Evolutionary conservation across 2,329 filamentous ascomycete genomes (phyloP).

Genomic region (Helicocarpus griseus): DNA sequence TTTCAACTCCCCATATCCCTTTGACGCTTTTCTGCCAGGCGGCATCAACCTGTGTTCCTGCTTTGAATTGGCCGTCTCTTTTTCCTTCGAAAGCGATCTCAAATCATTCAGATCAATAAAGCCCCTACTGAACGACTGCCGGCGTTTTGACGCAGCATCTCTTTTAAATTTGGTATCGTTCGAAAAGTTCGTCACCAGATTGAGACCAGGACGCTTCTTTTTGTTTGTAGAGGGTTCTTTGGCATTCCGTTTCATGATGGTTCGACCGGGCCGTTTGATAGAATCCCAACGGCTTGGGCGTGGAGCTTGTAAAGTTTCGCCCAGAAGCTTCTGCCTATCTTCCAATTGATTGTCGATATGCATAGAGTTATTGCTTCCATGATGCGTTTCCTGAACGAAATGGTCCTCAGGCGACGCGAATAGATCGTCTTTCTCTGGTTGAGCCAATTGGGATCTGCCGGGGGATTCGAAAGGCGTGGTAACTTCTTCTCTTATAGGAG

Average conservation of each 20-base stretch:
- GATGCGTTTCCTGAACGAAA: slow-evolving; percentile 12
- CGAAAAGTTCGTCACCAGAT: slow-evolving; percentile 35
- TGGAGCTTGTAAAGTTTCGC: not conserved
- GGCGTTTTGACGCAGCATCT: slow-evolving; percentile 2
- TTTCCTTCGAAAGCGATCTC: slow-evolving; percentile 24
- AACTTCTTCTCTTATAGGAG: slow-evolving; percentile 34
- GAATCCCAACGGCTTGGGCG: slow-evolving; percentile 1
- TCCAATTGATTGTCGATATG: not conserved
- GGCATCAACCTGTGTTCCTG: slow-evolving; percentile 16
- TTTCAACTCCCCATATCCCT: slow-evolving; percentile 16
- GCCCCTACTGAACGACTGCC: not conserved
- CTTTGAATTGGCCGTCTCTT: slow-evolving; percentile 17
- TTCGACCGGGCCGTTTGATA: not conserved
- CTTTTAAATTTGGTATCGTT: slow-evolving; percentile 10
- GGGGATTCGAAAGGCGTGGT: slow-evolving; percentile 28
- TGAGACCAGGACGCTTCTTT: slow-evolving; percentile 29
- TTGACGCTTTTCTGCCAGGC: slow-evolving; percentile 12
- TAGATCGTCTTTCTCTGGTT: slow-evolving; percentile 20
- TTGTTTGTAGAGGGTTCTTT: slow-evolving; percentile 17
- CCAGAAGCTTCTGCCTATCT: not conserved
- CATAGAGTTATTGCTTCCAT: not conserved
- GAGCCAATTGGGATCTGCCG: slow-evolving; percentile 17
- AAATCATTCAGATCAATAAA: slow-evolving; percentile 32
- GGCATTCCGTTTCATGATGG: slow-evolving; percentile 7
- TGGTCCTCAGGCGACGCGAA: slow-evolving; percentile 24